Conservation (phyloP, 192 early-diverging fungal species). For the Entomortierella chlamydospora region DNA sequence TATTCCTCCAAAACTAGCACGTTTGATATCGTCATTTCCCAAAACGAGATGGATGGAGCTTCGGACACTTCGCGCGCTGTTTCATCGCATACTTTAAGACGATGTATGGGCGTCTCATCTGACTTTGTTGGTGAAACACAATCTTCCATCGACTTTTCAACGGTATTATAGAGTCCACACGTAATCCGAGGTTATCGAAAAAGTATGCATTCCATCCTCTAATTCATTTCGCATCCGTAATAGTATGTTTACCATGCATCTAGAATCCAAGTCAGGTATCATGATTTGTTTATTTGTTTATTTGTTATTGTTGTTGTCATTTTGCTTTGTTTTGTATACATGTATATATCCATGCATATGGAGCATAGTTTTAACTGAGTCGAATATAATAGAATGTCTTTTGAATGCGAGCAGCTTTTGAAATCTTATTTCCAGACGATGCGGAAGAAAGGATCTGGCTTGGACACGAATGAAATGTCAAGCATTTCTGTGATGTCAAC, state of each 20-base stretch:
- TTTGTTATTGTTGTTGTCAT: no score
- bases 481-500: constrained; percentile 39
- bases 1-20: background rate
- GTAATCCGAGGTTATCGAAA: no score
- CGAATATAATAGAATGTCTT: constrained; percentile 13
- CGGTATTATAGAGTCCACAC: no score
- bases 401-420: constrained; percentile 15
- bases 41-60: constrained; percentile 15
- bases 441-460: constrained; percentile 18
- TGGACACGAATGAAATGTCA: constrained; percentile 12
- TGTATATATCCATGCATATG: no score
- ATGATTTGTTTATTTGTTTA: background rate
- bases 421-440: constrained; percentile 34
- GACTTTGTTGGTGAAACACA: background rate
- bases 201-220: no score
- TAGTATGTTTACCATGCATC: constrained; percentile 37
- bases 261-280: constrained; percentile 27
- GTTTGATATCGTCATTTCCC: constrained; percentile 42
- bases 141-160: background rate
- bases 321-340: no score
- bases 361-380: no score
- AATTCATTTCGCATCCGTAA: background rate
- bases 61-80: constrained; percentile 11
- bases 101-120: background rate
- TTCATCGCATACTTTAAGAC: constrained; percentile 2